A percentile compares a stretch with the other conserved stretches of the same genome.
These are phyloP conservation scores for Geotrichum klebahnii DNA, from an alignment of 1,139 yeast species.

Conservation along the genomic window DNA sequence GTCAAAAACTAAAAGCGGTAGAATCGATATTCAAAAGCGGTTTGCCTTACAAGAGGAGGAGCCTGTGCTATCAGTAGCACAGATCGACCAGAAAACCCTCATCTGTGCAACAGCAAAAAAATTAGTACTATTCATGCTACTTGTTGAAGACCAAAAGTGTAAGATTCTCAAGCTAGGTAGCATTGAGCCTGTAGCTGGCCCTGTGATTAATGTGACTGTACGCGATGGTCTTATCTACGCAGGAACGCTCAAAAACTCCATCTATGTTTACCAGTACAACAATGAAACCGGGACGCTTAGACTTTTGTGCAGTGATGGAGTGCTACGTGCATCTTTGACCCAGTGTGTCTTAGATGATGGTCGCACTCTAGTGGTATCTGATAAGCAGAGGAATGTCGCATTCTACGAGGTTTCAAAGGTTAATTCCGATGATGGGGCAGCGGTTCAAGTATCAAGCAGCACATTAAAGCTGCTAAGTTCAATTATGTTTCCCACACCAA, in stretches of 20 bases:
- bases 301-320: conserved; percentile 27
- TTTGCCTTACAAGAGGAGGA: conserved; percentile 11
- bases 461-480: conserved; percentile 8
- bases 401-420: conserved; percentile 3
- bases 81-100: conserved; percentile 16
- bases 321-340: conserved; percentile 22
- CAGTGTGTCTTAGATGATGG: conserved; percentile 9
- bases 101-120: conserved; percentile 10
- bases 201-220: neutral
- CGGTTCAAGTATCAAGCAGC: neutral
- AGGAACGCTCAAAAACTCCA: conserved; percentile 11
- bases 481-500: conserved; percentile 5
- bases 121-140: conserved; percentile 8
- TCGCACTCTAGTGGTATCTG: conserved; percentile 10
- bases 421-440: neutral
- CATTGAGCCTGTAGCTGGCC: neutral
- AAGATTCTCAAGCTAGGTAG: conserved; percentile 11
- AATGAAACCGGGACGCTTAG: neutral
- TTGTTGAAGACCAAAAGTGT: conserved; percentile 9
- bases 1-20: conserved; percentile 8
- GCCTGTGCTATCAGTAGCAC: conserved; percentile 12
- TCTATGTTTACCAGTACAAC: conserved; percentile 6
- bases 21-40: conserved; percentile 14
- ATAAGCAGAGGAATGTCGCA: conserved; percentile 16
- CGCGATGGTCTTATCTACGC: conserved; percentile 7